Evolutionary conservation across 2,329 filamentous ascomycete species (phyloP), one percentile per base, ranked within the genome.

Genomic region (Pestalotiopsis fici): DNA sequence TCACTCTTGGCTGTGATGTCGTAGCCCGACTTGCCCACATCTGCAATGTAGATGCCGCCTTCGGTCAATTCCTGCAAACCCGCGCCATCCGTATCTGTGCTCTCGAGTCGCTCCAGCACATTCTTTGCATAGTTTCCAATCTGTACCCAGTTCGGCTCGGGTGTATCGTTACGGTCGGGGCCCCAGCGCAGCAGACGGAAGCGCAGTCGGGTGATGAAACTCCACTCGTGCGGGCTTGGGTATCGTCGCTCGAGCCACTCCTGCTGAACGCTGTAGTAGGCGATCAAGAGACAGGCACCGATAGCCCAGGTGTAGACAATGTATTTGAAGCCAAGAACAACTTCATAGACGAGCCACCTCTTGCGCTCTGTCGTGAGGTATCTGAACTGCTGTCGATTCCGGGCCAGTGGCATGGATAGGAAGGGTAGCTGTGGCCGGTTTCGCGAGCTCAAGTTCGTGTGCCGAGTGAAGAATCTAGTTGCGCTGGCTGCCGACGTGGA

Each of bases 211-310:
- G 91, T 93, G 70, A 88, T 80, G 78, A 90, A 91, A 0, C 83
- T 83, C 94, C 95, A 98, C 77, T 97, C 95, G 28, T 88, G 86
- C 1, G 95, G 95, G 1, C 93, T 95, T 0, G 94, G 94, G 76
- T 91, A 93, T 64, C 87, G 83, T 60, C 91, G 86, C 80, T 98
- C 94, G 57, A 93, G 83, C 68, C 86, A 83, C 78, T 97, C 93
- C 74, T 95, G 91, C 75, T 91, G 85, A 43, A 94, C 76, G 18
- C 90, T 90, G 70, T 90, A 88, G 71, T 86, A 86, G 50, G 90
- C 87, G 11, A 92, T 81, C 50, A 88, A 82, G 55, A 89, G 79
- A 68, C 91, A 86, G 57, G 86, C 81, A 7, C 90, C 78, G 54
- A 90, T 86, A 15, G 89, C 86, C 85, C 90, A 95, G 54, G 93